Base-by-base conservation (phyloP, 768 basidiomycete species). In the Lanmaoa pseudosensibilis region DNA sequence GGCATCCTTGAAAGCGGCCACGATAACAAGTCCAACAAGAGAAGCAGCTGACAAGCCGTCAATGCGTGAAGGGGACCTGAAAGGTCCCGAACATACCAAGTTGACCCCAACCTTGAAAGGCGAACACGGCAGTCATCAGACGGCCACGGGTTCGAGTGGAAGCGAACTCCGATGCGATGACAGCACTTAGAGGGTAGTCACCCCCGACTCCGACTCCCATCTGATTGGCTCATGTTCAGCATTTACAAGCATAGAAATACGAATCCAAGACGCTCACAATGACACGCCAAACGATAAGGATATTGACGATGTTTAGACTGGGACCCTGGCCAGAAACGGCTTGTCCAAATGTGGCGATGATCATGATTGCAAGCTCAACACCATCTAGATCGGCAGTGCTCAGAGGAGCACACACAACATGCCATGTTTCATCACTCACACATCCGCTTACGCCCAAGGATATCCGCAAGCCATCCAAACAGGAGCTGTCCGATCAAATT, bases 131-230 rank as follows among this genome's bases (percentile, higher is more conserved):
- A 2, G 87, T 86, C 90, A 94, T 93, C 75, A 95, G 81, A 15
- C 91, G 79, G 33, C 92, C 92, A 56, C 92, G 82, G 44, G 81
- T 85, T 39, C 79, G 78, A 16, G 84, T 87, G 0, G 88, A 78
- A 2, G 92, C 86, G 62, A 93, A 93, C 66, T 94, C 92, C n/a
- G 87, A 91, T 4, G 90, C 83, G 66, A 94, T 94, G 63, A 91
- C 84, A 7, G 90, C 87, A 40, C 80, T 83, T 0, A 93, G 70
- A 11, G 92, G 92, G 66, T 94, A 93, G 63, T 94, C 92, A 12
- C 92, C 92, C 6, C 92, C 91, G 18, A 93, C 87, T 1, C 92
- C 91, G 4, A 92, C 67, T 1, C 90, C 89, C 80, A 83, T 82
- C 84, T 81, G 41, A 30, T 45, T 66, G 76, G 82, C 21, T 79